Base-by-base conservation (phyloP, 2,329 filamentous ascomycete species). In the Ascochyta fabae region DNA sequence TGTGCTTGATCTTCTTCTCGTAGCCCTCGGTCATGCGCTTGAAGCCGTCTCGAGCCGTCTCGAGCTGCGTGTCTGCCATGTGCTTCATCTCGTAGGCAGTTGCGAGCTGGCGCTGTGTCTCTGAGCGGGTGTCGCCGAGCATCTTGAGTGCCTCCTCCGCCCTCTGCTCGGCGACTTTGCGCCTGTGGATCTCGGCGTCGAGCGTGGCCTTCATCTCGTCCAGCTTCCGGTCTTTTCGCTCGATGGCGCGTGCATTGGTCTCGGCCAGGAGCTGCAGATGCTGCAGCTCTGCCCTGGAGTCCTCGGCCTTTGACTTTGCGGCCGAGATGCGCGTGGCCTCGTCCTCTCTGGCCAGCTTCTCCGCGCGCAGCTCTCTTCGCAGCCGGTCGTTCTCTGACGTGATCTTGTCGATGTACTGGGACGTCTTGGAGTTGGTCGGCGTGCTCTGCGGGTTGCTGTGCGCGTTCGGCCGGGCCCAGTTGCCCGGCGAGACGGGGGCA, bases 351-450 rank as follows among this genome's bases (percentile, higher is more conserved):
- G 75, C 75, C 16, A 77, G 66, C 47, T 74, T 70, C 57, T 80
- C 76, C 3, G 76, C 73, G 29, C 74, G 75, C 39, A 81, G 68
- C 60, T 94, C 90, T 48, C 90, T 84, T 66, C 90, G 90, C 41
- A 94, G 80, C 36, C 87, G 83, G 68, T 94, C 90, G 64, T 92
- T 92, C 70, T 94, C 90, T 48, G 88, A 87, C 70, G 92, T 90
- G 49, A 95, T 83, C 69, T 87, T 86, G 76, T 95, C 91, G 74
- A 95, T 94, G 59, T 74, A 74, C 33, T 75, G 72, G 4, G 70
- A 73, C 1, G 73, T 75, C 47, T 75, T 75, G 15, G 70, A 71
- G 52, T 70, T 70, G 26, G 55, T 55, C 9, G 66, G 66, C 9
- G 70, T 60, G 56, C 60, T 59, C 27, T 64, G 65, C 9, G 65